These are phyloP conservation scores for Ambrosia hybrid DNA, from an alignment of 140 eudicot species.

Conservation along the genomic window DNA sequence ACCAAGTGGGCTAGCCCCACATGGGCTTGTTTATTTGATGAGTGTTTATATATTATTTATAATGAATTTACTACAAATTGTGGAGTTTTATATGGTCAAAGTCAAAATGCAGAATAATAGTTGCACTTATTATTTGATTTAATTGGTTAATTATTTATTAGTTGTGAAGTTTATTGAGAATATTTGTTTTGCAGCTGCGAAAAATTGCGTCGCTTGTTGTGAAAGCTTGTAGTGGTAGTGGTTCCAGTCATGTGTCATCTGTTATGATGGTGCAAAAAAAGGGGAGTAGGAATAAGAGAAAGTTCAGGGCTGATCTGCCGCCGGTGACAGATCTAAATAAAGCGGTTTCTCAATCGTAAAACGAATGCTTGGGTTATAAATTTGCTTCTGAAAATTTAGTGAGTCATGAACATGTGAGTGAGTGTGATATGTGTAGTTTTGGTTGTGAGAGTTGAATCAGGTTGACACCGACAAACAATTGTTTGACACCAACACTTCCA, in stretches of 20 bases:
- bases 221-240: constrained; percentile 51
- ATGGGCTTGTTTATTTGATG: constrained; percentile 26
- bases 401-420: constrained; percentile 43
- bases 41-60: constrained; percentile 4
- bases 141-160: constrained; percentile 9
- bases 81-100: neutral
- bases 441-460: constrained; percentile 49
- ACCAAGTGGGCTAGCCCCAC: too few species aligned
- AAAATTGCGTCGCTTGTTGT: constrained; percentile 84
- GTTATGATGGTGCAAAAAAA: constrained; percentile 60
- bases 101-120: neutral
- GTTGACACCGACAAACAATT: too few species aligned
- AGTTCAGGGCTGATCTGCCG: constrained; percentile 87
- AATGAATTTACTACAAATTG: constrained; percentile 4
- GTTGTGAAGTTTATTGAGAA: neutral
- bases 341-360: constrained; percentile 39
- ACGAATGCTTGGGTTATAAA: constrained; percentile 56
- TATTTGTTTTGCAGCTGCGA: constrained; percentile 46
- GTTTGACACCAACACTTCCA: too few species aligned
- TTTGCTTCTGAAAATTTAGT: constrained; percentile 74
- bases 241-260: constrained; percentile 55
- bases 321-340: constrained; percentile 57
- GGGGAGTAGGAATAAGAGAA: constrained; percentile 93
- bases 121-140: too few species aligned
- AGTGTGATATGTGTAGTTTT: constrained; percentile 66